Percentiles rank a stretch among this genome's conserved stretches.
Conservation (phyloP, 2,329 filamentous ascomycete species). For the Calonectria fujianensis region DNA sequence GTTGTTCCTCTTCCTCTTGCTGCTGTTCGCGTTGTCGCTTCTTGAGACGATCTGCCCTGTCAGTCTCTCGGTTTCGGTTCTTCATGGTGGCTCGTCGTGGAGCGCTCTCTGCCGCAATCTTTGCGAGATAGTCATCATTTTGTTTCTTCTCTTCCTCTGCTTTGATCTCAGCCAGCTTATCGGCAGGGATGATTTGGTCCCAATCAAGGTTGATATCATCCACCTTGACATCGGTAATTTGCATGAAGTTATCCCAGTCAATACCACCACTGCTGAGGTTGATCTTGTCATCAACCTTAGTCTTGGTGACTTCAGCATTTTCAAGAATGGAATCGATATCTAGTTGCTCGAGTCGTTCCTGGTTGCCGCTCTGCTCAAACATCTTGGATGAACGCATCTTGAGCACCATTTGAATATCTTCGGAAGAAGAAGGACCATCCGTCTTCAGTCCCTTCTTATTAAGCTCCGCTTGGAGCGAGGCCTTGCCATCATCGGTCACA, state of each 20-base stretch:
- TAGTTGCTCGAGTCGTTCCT: conserved; percentile 95
- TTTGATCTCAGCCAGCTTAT: conserved; percentile 92
- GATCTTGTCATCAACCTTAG: conserved; percentile 94
- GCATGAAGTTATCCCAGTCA: conserved; percentile 94
- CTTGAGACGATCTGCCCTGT: conserved; percentile 80
- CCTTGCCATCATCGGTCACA: conserved; percentile 95
- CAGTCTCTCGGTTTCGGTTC: conserved; percentile 74
- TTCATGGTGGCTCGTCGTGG: conserved; percentile 83
- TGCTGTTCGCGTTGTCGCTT: conserved; percentile 80
- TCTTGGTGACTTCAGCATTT: conserved; percentile 97
- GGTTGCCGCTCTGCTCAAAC: conserved; percentile 98
- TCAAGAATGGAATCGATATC: conserved; percentile 98
- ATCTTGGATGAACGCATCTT: conserved; percentile 99
- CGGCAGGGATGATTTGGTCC: conserved; percentile 98
- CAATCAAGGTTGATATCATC: conserved; percentile 88
- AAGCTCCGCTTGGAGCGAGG: conserved; percentile 83
- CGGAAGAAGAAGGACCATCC: conserved; percentile 90
- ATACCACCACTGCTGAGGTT: conserved; percentile 91
- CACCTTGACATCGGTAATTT: conserved; percentile 98
- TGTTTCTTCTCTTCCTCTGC: conserved; percentile 90
- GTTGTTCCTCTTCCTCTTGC: conserved; percentile 81
- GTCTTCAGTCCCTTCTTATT: conserved; percentile 84
- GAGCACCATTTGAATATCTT: conserved; percentile 96
- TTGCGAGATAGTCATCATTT: conserved; percentile 87
- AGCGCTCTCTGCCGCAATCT: conserved; percentile 88